Conservation (phyloP, 495 filamentous ascomycete genomes). For the Pseudotulostoma volvatum region DNA sequence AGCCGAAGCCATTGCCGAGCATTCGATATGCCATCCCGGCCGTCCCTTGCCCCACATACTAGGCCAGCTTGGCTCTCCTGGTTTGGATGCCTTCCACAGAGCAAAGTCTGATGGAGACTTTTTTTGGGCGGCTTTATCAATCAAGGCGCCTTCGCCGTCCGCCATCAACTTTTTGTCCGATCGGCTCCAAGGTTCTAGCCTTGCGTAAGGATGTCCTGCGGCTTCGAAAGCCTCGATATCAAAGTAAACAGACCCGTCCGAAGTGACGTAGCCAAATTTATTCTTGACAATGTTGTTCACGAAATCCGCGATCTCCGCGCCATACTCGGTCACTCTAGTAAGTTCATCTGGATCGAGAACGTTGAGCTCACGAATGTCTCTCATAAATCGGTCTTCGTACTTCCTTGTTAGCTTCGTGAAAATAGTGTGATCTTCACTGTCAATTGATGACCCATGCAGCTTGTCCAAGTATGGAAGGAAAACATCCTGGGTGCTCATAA, state of each 20-base stretch:
- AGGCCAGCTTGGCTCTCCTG: conserved; percentile 81
- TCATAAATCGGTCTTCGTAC: conserved; percentile 68
- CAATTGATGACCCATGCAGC: conserved; percentile 54
- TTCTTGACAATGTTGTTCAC: conserved; percentile 69
- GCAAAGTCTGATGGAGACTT: conserved; percentile 70
- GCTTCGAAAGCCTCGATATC: conserved; percentile 79
- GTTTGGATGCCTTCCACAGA: conserved; percentile 84
- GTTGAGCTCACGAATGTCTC: conserved; percentile 76
- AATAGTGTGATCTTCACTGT: conserved; percentile 55
- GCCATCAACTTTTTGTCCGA: conserved; percentile 68
- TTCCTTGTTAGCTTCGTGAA: conserved; percentile 68
- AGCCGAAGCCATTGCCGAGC: conserved; percentile 88
- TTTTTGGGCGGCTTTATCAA: conserved; percentile 51
- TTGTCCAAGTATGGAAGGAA: conserved; percentile 75
- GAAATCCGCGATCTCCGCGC: conserved; percentile 62
- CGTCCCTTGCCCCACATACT: conserved; percentile 75
- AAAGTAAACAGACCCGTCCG: conserved; percentile 84
- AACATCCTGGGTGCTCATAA: conserved; percentile 41
- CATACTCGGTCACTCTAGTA: conserved; percentile 82
- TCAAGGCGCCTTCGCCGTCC: conserved; percentile 78
- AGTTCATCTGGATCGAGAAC: conserved; percentile 66
- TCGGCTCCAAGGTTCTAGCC: conserved; percentile 72
- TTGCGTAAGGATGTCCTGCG: conserved; percentile 67
- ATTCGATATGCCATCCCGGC: conserved; percentile 97
- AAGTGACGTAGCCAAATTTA: conserved; percentile 64